Conservation (phyloP, 2,329 filamentous ascomycete genomes). For the Aureobasidium leucospermi region DNA sequence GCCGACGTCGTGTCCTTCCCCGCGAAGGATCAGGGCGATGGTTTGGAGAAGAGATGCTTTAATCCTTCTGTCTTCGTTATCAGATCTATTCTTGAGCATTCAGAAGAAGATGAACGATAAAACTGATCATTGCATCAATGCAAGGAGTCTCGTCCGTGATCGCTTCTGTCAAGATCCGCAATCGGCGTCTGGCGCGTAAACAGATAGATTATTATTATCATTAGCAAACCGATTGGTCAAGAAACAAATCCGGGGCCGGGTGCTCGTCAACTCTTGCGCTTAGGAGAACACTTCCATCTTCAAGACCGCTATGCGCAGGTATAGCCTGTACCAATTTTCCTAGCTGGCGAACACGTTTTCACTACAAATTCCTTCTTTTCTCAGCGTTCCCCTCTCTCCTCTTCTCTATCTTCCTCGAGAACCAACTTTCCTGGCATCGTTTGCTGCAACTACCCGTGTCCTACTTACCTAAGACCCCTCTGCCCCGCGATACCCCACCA, state of each 20-base stretch:
- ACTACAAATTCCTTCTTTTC: slow-evolving; percentile 12
- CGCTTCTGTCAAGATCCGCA: not conserved
- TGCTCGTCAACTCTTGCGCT: slow-evolving; percentile 3
- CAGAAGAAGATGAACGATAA: not conserved
- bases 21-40: not conserved
- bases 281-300: slow-evolving; percentile 2
- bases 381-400: not conserved
- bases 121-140: not conserved
- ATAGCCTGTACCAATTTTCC: slow-evolving; percentile 2
- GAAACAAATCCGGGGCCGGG: not conserved
- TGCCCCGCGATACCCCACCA: slow-evolving; percentile 12
- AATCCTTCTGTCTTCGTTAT: no score
- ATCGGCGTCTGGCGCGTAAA: not conserved
- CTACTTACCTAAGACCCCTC: not conserved
- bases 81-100: not conserved
- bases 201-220: not conserved
- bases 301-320: not conserved
- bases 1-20: not conserved
- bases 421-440: not conserved
- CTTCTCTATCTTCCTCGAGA: not conserved
- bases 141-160: not conserved
- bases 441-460: not conserved
- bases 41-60: not conserved
- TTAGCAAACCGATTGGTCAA: not conserved
- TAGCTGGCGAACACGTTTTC: slow-evolving; percentile 10